Percentiles rank a stretch among this genome's conserved stretches.
These are phyloP conservation scores for Leccinum variicolor DNA, from an alignment of 768 basidiomycete genomes.

Conservation along the genomic window DNA sequence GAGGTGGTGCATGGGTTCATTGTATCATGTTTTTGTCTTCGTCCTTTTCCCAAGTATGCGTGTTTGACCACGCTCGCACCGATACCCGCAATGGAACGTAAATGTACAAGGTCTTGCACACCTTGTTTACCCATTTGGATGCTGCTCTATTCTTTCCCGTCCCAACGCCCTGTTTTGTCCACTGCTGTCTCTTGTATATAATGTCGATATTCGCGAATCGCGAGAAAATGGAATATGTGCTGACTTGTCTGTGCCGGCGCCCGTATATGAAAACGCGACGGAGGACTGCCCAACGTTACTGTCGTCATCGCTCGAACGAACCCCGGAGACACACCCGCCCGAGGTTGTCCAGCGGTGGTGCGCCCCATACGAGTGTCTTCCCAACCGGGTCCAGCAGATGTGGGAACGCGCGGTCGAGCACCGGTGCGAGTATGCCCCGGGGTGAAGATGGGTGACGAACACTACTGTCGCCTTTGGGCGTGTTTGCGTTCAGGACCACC, in stretches of 20 bases:
- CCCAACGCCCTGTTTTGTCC: too few species aligned
- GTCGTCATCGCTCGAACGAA: neutral
- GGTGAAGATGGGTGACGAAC: conserved; percentile 13
- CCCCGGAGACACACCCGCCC: conserved; percentile 38
- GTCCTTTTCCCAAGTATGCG: neutral
- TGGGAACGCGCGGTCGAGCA: conserved; percentile 46
- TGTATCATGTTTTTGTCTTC: neutral
- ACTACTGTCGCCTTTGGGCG: neutral
- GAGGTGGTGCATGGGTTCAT: conserved; percentile 46
- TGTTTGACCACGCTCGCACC: conserved; percentile 1
- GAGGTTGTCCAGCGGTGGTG: conserved; percentile 62
- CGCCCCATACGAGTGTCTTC: conserved; percentile 71
- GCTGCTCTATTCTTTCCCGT: neutral
- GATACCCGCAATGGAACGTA: conserved; percentile 1
- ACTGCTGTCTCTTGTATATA: neutral
- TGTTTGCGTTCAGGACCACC: neutral
- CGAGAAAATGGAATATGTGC: neutral
- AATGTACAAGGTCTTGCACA: neutral
- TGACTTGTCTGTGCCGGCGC: neutral
- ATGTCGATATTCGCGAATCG: neutral
- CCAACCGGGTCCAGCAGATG: conserved; percentile 53
- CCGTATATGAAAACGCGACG: neutral
- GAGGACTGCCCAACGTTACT: neutral
- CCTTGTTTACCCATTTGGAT: neutral
- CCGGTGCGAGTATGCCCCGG: conserved; percentile 44